Percentiles rank a stretch among this genome's conserved stretches.
These are phyloP conservation scores for Neoboletus magnificus DNA, from an alignment of 768 basidiomycete genomes.

Conservation along the genomic window DNA sequence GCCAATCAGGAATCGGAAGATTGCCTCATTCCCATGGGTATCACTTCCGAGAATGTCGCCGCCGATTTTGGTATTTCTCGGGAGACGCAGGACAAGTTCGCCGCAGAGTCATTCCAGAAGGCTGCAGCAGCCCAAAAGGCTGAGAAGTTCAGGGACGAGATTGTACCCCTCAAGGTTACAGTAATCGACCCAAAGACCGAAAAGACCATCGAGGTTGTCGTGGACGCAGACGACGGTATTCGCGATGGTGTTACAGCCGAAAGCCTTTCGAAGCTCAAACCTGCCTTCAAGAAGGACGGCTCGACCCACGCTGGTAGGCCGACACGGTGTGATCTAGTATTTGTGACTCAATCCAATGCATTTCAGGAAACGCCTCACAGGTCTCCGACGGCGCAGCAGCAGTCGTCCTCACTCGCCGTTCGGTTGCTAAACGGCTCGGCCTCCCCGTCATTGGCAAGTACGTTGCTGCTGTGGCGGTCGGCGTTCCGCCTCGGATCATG, in stretches of 20 bases:
- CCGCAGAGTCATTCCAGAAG: slow-evolving; percentile 81
- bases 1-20: slow-evolving; percentile 68
- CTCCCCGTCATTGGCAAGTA: slow-evolving; percentile 89
- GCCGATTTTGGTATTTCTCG: slow-evolving; percentile 72
- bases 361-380: slow-evolving; percentile 75
- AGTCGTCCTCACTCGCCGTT: slow-evolving; percentile 77
- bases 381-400: slow-evolving; percentile 93
- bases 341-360: slow-evolving; percentile 1
- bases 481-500: slow-evolving; percentile 87
- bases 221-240: slow-evolving; percentile 83
- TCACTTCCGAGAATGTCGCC: slow-evolving; percentile 94
- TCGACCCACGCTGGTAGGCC: slow-evolving; percentile 66
- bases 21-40: slow-evolving; percentile 86
- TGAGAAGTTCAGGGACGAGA: slow-evolving; percentile 81
- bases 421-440: slow-evolving; percentile 74
- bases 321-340: neutral
- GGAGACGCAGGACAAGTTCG: slow-evolving; percentile 77
- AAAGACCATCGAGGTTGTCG: slow-evolving; percentile 59
- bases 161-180: slow-evolving; percentile 73
- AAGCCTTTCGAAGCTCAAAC: slow-evolving; percentile 75
- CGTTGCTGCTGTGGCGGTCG: slow-evolving; percentile 63
- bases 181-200: slow-evolving; percentile 73
- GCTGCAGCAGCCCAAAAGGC: slow-evolving; percentile 77
- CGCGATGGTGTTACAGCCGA: slow-evolving; percentile 80
- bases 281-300: slow-evolving; percentile 77